Conservation (phyloP, 345 rosid genomes). For the Eucalyptus dawsonii region DNA sequence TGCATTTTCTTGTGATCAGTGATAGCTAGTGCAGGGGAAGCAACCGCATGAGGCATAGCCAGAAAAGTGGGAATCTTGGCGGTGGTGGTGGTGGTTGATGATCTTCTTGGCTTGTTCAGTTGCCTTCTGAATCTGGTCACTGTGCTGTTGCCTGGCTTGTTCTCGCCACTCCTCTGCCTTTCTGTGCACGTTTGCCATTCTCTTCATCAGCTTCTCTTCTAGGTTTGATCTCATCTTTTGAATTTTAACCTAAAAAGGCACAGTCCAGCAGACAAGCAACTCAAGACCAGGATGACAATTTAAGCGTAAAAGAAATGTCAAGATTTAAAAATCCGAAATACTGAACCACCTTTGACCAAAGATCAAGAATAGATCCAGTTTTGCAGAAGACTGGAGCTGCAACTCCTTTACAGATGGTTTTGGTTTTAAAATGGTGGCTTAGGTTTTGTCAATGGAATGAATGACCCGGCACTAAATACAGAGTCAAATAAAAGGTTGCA, state of each 20-base stretch:
- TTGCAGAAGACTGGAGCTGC: neutral
- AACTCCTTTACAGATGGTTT: neutral
- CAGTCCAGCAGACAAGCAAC: neutral
- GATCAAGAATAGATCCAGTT: neutral
- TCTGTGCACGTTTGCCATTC: slow-evolving; percentile 59
- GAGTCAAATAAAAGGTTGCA: neutral
- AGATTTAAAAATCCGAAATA: neutral
- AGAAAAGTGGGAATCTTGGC: neutral
- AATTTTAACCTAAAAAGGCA: slow-evolving; percentile 56
- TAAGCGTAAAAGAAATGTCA: neutral
- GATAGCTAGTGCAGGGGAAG: slow-evolving; percentile 32
- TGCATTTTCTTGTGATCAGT: neutral
- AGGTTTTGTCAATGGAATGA: neutral
- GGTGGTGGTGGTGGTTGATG: slow-evolving; percentile 8
- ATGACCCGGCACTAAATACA: neutral
- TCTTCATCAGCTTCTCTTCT: slow-evolving; percentile 85
- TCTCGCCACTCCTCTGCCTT: slow-evolving; percentile 82
- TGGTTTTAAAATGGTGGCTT: neutral
- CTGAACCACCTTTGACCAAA: neutral
- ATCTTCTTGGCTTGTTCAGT: slow-evolving; percentile 25
- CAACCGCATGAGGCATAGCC: slow-evolving; percentile 51
- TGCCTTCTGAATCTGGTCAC: slow-evolving; percentile 44
- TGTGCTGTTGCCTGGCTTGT: slow-evolving; percentile 51
- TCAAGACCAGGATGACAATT: neutral
- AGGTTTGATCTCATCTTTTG: slow-evolving; percentile 81